Evolutionary conservation across 2,329 filamentous ascomycete species (phyloP).

Genomic region (Penicillium sp.): DNA sequence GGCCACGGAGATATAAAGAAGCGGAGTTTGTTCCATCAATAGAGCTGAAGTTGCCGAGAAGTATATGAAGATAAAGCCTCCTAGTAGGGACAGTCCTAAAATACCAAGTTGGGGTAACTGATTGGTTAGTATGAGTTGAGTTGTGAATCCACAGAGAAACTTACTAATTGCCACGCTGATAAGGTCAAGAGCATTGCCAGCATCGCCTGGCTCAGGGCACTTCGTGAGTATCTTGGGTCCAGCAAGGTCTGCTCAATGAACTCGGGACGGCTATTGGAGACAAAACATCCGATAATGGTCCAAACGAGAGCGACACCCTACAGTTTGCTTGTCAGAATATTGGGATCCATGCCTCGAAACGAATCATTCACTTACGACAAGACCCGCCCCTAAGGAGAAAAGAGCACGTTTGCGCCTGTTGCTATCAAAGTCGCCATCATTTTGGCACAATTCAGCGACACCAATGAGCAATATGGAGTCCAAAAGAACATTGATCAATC

Average conservation of each 20-base stretch:
- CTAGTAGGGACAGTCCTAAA: constrained; percentile 43
- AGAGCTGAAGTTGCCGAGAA: constrained; percentile 36
- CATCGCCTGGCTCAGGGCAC: constrained; percentile 41
- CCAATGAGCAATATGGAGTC: constrained; percentile 49
- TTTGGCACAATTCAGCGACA: constrained; percentile 33
- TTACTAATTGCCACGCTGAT: constrained; percentile 46
- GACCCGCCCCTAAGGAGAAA: constrained; percentile 33
- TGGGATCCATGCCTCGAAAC: not conserved
- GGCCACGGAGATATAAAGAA: constrained; percentile 34
- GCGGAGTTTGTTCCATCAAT: constrained; percentile 37
- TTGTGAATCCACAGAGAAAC: constrained; percentile 18
- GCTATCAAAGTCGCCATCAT: constrained; percentile 23
- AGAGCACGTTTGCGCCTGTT: constrained; percentile 29
- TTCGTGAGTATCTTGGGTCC: constrained; percentile 42
- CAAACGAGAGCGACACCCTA: constrained; percentile 44
- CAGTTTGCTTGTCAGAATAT: constrained; percentile 9
- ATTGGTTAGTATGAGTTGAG: constrained; percentile 12
- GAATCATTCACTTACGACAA: constrained; percentile 32
- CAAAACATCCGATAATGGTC: constrained; percentile 37
- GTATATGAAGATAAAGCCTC: constrained; percentile 40
- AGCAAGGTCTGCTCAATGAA: constrained; percentile 46
- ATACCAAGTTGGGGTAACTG: constrained; percentile 48
- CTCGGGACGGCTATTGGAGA: constrained; percentile 41
- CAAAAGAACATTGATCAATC: constrained; percentile 42
- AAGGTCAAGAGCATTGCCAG: constrained; percentile 39